phyloP scores from a whole-genome alignment of 129 eudicot genomes.

The Dittrichia graveolens region DNA sequence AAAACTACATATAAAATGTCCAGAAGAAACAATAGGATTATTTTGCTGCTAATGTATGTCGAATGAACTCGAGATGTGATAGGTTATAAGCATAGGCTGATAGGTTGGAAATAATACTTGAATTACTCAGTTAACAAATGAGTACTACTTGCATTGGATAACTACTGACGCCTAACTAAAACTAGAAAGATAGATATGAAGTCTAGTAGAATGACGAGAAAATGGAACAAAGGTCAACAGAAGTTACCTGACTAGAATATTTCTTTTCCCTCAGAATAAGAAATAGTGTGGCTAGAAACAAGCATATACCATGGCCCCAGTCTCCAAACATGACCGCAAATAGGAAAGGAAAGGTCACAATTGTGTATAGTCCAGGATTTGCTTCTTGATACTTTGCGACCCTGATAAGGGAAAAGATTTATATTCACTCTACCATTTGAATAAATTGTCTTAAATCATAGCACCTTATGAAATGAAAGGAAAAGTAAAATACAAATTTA shows the following conservation, averaged over 20 bases:
- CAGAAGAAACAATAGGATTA: too few species aligned
- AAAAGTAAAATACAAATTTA: not conserved
- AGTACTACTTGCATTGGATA: not conserved
- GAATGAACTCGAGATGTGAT: too few species aligned
- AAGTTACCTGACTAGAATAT: slow-evolving; percentile 74
- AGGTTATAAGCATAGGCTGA: too few species aligned
- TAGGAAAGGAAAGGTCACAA: slow-evolving; percentile 84
- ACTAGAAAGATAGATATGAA: not conserved
- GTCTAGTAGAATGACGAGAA: slow-evolving; percentile 10
- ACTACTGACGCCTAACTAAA: slow-evolving; percentile 2
- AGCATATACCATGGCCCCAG: slow-evolving; percentile 91
- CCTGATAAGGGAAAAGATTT: slow-evolving; percentile 42
- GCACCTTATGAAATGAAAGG: not conserved
- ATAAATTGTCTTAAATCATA: not conserved
- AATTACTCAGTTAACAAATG: not conserved
- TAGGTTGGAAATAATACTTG: not conserved
- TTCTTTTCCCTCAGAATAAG: slow-evolving; percentile 73
- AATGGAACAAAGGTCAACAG: slow-evolving; percentile 1
- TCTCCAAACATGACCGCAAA: too few species aligned
- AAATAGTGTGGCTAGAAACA: slow-evolving; percentile 70
- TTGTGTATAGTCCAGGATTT: slow-evolving; percentile 76
- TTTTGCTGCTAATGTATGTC: too few species aligned
- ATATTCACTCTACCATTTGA: slow-evolving; percentile 3
- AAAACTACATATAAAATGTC: not conserved
- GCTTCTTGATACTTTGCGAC: slow-evolving; percentile 97